phyloP scores from a whole-genome alignment of 2,329 filamentous ascomycete species.

The Penicillium thymicola region DNA sequence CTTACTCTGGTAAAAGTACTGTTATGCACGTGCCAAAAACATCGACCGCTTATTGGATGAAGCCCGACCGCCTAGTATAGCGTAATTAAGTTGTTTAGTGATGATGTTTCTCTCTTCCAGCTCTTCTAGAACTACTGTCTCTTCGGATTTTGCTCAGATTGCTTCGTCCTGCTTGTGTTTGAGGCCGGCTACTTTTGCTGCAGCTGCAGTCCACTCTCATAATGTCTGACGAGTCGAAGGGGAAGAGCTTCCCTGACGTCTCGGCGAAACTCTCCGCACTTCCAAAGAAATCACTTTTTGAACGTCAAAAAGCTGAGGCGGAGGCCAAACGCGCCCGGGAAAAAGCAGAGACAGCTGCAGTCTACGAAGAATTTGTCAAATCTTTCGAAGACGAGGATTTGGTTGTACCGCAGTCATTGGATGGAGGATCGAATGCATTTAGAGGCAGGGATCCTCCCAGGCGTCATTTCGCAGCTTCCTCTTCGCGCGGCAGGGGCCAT shows the following conservation, averaged over 20 bases:
- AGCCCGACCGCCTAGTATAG: background rate
- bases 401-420: conserved; percentile 16
- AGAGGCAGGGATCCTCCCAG: conserved; percentile 46
- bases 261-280: conserved; percentile 75
- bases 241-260: conserved; percentile 63
- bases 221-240: conserved; percentile 41
- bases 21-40: background rate
- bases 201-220: conserved; percentile 21
- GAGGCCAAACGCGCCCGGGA: conserved; percentile 84
- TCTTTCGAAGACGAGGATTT: conserved; percentile 52
- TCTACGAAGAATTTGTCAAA: conserved; percentile 83
- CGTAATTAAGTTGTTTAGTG: too few relatives aligned
- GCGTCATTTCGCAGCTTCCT: conserved; percentile 58
- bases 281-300: conserved; percentile 80
- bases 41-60: background rate
- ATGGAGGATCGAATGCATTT: conserved; percentile 25
- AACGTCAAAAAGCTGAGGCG: conserved; percentile 82
- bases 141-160: background rate
- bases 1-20: background rate
- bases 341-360: conserved; percentile 80
- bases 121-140: background rate
- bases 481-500: conserved; percentile 49
- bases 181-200: conserved; percentile 12
- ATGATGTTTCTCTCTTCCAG: background rate
- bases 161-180: background rate